phyloP scores from a whole-genome alignment of 345 rosid species.

The Erodium maritimum region DNA sequence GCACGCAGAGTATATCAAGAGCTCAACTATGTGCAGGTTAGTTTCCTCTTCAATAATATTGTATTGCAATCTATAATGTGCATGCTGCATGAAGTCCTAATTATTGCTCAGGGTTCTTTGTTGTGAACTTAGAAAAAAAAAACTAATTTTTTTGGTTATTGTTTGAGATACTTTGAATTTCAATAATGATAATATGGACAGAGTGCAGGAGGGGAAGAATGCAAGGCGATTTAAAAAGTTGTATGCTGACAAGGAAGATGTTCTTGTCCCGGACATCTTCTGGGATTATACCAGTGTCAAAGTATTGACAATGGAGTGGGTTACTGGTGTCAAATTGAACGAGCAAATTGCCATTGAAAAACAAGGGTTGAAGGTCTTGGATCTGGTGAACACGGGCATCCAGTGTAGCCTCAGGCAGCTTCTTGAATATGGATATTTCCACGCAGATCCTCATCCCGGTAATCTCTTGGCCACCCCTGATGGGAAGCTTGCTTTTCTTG shows the following conservation, averaged over 20 bases:
- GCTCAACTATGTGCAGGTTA: conserved; percentile 87
- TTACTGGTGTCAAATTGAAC: conserved; percentile 77
- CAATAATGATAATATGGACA: conserved; percentile 44
- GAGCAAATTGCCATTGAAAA: conserved; percentile 83
- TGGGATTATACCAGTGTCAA: conserved; percentile 93
- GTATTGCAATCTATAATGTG: neutral
- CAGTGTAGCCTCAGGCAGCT: conserved; percentile 94
- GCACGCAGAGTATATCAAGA: conserved; percentile 89
- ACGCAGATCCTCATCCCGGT: conserved; percentile 99
- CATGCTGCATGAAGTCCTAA: neutral
- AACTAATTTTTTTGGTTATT: neutral
- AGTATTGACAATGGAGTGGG: conserved; percentile 97
- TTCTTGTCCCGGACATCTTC: conserved; percentile 90
- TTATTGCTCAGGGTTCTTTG: conserved; percentile 2
- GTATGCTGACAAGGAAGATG: conserved; percentile 87
- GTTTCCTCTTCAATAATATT: conserved; percentile 12
- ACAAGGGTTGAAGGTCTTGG: conserved; percentile 91
- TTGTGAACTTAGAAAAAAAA: neutral
- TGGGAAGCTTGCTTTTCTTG: conserved; percentile 95
- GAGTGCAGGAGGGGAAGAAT: conserved; percentile 93
- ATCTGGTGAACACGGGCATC: conserved; percentile 86
- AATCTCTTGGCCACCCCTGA: conserved; percentile 95
- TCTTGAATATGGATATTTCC: conserved; percentile 91
- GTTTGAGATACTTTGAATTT: conserved; percentile 20
- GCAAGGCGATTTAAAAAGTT: conserved; percentile 86